phyloP scores from a whole-genome alignment of 2,329 filamentous ascomycete species.

The Penicillium sp. region DNA sequence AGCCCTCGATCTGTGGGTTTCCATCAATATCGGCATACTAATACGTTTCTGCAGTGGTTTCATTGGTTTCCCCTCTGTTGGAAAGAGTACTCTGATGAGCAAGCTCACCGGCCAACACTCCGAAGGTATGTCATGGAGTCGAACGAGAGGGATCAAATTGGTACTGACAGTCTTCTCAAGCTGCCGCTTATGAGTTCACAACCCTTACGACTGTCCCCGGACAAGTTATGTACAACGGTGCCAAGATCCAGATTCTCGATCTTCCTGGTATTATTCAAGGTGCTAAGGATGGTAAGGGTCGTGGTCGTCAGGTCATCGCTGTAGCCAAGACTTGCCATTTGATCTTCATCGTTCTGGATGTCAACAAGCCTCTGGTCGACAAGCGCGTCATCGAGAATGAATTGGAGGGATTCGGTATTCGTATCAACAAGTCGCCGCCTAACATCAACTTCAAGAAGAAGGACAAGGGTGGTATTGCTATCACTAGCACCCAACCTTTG shows the following conservation, averaged over 20 bases:
- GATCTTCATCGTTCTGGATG: conserved; percentile 97
- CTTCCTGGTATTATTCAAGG: conserved; percentile 98
- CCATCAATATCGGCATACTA: conserved; percentile 15
- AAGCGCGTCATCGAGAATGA: conserved; percentile 95
- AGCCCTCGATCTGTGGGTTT: not conserved
- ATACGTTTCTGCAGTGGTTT: conserved; percentile 63
- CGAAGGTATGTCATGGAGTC: conserved; percentile 58
- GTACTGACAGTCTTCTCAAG: conserved; percentile 45
- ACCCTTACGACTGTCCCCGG: conserved; percentile 96
- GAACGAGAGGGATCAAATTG: not conserved
- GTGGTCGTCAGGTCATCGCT: conserved; percentile 97
- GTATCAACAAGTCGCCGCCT: conserved; percentile 94
- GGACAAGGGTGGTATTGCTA: conserved; percentile 95
- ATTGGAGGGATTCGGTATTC: conserved; percentile 94
- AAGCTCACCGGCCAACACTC: conserved; percentile 93
- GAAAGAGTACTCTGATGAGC: conserved; percentile 98
- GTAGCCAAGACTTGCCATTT: conserved; percentile 98
- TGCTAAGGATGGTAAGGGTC: conserved; percentile 95
- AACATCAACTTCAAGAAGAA: conserved; percentile 99
- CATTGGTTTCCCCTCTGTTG: conserved; percentile 97
- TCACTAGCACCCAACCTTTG: conserved; percentile 91
- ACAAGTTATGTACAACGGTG: conserved; percentile 94
- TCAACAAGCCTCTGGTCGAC: conserved; percentile 97
- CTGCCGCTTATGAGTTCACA: conserved; percentile 97
- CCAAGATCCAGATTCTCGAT: conserved; percentile 97